phyloP scores from a whole-genome alignment of 2,329 filamentous ascomycete species.

The Sclerotinia spermophila region DNA sequence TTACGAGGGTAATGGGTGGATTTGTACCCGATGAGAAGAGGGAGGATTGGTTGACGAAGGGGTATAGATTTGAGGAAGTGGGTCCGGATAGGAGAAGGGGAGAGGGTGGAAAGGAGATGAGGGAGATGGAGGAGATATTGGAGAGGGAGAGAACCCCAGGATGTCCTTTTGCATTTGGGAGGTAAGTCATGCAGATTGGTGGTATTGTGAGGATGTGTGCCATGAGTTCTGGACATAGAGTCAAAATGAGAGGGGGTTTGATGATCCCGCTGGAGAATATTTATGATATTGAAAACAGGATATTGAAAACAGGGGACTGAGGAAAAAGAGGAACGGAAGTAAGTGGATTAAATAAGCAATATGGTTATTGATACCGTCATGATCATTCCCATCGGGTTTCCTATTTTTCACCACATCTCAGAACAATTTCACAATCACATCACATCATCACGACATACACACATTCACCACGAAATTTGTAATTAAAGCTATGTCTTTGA shows the following conservation, averaged over 20 bases:
- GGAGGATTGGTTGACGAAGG: constrained; percentile 47
- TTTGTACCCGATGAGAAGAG: constrained; percentile 44
- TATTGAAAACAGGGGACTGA: background rate
- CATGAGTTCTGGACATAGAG: background rate
- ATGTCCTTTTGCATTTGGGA: constrained; percentile 45
- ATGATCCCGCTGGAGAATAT: background rate
- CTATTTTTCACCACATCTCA: background rate
- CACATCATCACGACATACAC: background rate
- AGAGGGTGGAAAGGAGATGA: constrained; percentile 49
- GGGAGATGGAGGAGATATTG: constrained; percentile 40
- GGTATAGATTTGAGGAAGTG: constrained; percentile 47
- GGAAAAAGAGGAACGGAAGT: background rate
- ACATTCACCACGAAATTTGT: too few relatives aligned
- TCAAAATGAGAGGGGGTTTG: background rate
- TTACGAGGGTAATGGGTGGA: constrained; percentile 44
- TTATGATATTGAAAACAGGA: background rate
- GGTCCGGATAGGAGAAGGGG: constrained; percentile 55
- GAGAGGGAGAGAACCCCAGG: constrained; percentile 40
- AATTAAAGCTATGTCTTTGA: background rate
- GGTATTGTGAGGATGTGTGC: background rate
- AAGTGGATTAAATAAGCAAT: background rate
- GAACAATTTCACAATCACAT: background rate
- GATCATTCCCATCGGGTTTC: background rate
- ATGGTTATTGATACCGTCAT: background rate
- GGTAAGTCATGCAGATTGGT: background rate